Conservation (phyloP, 345 rosid genomes). For the Geranium rotundifolium region DNA sequence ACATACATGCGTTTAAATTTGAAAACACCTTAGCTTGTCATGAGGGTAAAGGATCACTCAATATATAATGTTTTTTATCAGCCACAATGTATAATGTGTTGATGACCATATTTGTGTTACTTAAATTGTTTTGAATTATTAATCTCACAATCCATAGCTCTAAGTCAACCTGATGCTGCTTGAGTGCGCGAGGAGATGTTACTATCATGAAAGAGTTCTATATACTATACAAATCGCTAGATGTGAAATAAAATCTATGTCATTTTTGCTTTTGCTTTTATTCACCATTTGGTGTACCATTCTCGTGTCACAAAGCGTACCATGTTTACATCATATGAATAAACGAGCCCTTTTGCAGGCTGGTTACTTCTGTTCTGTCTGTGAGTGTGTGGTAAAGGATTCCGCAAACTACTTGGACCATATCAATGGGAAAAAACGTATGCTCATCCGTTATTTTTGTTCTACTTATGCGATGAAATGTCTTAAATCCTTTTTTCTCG, state of each 20-base stretch:
- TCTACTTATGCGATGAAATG: background rate
- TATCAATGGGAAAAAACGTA: conserved; percentile 98
- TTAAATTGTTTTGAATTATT: too few relatives aligned
- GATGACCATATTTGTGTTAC: too few relatives aligned
- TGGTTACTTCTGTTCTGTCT: conserved; percentile 88
- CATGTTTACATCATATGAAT: background rate
- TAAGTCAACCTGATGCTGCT: too few relatives aligned
- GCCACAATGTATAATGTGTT: too few relatives aligned
- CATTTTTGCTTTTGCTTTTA: background rate
- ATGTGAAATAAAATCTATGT: background rate
- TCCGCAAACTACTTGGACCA: conserved; percentile 99
- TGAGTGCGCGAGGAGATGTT: too few relatives aligned
- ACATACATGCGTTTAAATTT: too few relatives aligned
- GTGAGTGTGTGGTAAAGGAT: conserved; percentile 97
- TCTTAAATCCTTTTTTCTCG: background rate
- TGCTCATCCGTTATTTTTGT: conserved; percentile 5
- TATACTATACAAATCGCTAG: too few relatives aligned
- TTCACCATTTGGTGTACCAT: background rate
- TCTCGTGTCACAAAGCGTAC: background rate
- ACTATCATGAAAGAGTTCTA: too few relatives aligned
- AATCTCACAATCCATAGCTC: too few relatives aligned
- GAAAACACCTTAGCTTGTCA: too few relatives aligned
- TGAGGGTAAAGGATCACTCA: too few relatives aligned
- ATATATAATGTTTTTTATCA: too few relatives aligned
- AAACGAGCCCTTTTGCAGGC: conserved; percentile 41